Percentiles rank a stretch among this genome's conserved stretches.
Conservation (phyloP, 2,329 filamentous ascomycete species). For the Hansfordia pulvinata region DNA sequence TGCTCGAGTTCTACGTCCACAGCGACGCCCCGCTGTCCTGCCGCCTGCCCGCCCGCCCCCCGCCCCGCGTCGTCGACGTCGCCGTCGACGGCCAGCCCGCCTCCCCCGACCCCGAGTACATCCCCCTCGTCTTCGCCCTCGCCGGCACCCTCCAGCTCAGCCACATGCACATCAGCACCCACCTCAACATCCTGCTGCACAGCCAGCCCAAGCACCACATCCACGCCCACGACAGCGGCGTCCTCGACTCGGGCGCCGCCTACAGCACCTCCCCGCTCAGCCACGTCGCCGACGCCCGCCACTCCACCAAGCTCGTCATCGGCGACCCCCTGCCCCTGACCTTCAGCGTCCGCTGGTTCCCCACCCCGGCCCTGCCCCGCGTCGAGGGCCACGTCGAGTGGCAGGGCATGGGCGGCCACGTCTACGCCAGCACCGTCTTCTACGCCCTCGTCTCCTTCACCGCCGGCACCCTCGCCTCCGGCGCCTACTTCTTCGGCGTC, state of each 20-base stretch:
- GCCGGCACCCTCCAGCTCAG: conserved; percentile 79
- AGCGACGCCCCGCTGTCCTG: conserved; percentile 88
- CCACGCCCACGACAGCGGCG: conserved; percentile 56
- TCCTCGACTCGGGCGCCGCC: conserved; percentile 74
- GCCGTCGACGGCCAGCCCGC: conserved; percentile 41
- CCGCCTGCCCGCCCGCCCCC: conserved; percentile 69
- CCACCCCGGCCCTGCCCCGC: conserved; percentile 55
- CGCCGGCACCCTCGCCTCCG: conserved; percentile 38
- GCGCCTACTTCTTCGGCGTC: conserved; percentile 46
- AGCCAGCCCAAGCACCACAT: conserved; percentile 47
- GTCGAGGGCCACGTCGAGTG: conserved; percentile 53
- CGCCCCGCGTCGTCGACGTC: conserved; percentile 37
- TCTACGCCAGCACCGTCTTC: conserved; percentile 50
- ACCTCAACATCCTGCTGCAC: conserved; percentile 81
- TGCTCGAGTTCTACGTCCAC: conserved; percentile 95
- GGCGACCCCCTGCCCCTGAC: conserved; percentile 70
- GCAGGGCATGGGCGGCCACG: conserved; percentile 49
- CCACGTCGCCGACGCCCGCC: conserved; percentile 36
- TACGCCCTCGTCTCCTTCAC: conserved; percentile 46
- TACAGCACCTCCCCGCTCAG: conserved; percentile 69
- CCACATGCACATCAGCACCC: conserved; percentile 82
- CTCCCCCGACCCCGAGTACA: conserved; percentile 44
- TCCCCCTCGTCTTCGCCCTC: conserved; percentile 77
- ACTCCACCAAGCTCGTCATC: conserved; percentile 60
- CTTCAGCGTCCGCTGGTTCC: conserved; percentile 81